Percentiles rank a stretch among this genome's conserved stretches.
Conservation (phyloP, 2,329 filamentous ascomycete genomes). For the Bipolaris oryzae region DNA sequence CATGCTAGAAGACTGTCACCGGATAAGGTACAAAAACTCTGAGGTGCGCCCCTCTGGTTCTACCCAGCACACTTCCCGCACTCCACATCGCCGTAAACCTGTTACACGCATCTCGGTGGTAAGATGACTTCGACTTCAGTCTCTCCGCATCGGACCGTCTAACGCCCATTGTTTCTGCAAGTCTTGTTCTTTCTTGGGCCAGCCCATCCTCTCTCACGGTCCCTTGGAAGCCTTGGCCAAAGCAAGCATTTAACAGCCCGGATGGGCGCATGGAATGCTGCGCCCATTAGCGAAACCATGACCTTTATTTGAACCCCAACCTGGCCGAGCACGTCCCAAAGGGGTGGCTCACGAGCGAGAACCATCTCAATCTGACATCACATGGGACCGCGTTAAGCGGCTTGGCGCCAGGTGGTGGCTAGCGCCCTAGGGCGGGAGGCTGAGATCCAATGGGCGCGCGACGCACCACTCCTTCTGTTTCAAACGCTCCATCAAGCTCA, state of each 20-base stretch:
- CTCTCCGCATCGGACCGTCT: neutral
- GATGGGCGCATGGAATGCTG: neutral
- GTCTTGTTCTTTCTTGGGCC: neutral
- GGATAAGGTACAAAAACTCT: neutral
- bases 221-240: neutral
- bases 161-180: neutral
- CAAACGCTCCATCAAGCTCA: constrained; percentile 20
- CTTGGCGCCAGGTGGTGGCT: constrained; percentile 12
- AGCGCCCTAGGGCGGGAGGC: constrained; percentile 10
- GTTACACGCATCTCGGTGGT: neutral
- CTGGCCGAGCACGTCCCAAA: constrained; percentile 1
- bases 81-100: neutral
- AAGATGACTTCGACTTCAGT: neutral
- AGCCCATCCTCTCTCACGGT: neutral
- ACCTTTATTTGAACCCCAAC: neutral
- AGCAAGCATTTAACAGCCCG: neutral
- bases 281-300: neutral
- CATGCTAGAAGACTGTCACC: neutral
- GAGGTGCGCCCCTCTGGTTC: neutral
- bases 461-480: constrained; percentile 20
- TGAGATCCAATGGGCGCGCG: constrained; percentile 22
- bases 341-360: constrained; percentile 6
- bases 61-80: neutral
- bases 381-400: constrained; percentile 16
- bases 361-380: constrained; percentile 15